These are phyloP conservation scores for Phytophthora pini DNA, from an alignment of 352 stramenopile genomes.

Conservation along the genomic window DNA sequence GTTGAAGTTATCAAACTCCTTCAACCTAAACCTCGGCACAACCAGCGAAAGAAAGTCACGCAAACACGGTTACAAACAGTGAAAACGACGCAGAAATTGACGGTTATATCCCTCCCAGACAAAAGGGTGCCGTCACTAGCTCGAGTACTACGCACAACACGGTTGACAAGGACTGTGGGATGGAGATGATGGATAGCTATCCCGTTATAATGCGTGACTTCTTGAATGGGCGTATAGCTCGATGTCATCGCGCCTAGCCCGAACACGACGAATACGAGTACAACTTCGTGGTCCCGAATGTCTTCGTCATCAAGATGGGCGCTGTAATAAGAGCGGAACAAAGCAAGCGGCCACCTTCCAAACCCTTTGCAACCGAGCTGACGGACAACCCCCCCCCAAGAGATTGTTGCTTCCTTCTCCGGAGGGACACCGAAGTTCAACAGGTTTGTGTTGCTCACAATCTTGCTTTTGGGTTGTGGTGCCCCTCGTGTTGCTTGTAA, in stretches of 20 bases:
- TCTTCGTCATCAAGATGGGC: conserved; percentile 2
- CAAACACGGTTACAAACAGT: not conserved
- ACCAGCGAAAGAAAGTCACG: not conserved
- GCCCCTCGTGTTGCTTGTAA: not conserved
- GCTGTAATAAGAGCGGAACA: conserved; percentile 4
- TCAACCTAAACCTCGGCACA: not conserved
- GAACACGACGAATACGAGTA: not conserved
- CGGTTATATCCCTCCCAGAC: not conserved
- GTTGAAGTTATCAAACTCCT: not conserved
- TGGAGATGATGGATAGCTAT: conserved; percentile 1
- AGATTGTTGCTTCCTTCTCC: conserved; percentile 12
- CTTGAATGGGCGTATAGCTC: not conserved
- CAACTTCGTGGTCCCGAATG: conserved; percentile 10
- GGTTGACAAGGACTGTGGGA: not conserved
- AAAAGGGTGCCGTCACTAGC: not conserved
- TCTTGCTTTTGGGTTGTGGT: no score
- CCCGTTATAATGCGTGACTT: conserved; percentile 11
- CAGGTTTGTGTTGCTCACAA: conserved; percentile 2
- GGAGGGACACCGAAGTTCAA: conserved; percentile 6
- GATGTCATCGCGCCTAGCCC: not conserved
- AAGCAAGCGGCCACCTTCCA: not conserved
- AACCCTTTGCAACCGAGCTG: not conserved
- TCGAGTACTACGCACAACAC: not conserved
- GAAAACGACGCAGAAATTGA: not conserved
- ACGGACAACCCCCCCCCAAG: not conserved